Evolutionary conservation across 108 stramenopile species (phyloP), one percentile per base, ranked within the genome.

Genomic region (Stephanodiscus minutulus): DNA sequence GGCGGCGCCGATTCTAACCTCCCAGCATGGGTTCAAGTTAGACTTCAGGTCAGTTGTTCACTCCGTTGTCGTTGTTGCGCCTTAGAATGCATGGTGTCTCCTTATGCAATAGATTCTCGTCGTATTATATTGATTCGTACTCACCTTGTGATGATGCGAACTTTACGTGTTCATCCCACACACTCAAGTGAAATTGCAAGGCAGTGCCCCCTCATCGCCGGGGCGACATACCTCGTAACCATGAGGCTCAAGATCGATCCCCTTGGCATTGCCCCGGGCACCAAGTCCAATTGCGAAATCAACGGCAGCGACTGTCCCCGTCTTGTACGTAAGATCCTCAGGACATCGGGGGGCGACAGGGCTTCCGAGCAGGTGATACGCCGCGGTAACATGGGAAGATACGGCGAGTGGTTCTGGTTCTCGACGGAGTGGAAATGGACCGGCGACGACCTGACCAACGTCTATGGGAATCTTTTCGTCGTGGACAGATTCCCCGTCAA

Each of bases 391-490:
- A 53, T 73, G 47, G 79, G 78, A 5, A 60, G 64, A 41, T 81
- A 87, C 49, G 74, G 72, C 10, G 83, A 83, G 46, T 87, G 83
- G 77, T 68, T 77, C 24, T 73, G 69, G 39, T 78, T 89, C 53
- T 29, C 61, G 3, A 52, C 72, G 12, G 47, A 41, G 4, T 71
- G 83, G 64, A 76, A 70, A 2, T 89, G 67, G 73, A 35, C 46
- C 6, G 60, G 39, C 0, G 65, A 57, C 3, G 63, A 85, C 44
- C 18, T 80, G 0, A 43, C 64, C 13, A 55, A 76, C 24, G 79
- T 69, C 25, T 64, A 75, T 0, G 85, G 75, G 12, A 60, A 79
- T 15, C 37, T 90, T 11, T 70, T 87, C 15, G 54, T 74, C 3
- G 11, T 87, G 12, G 66, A 74, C 24, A 85, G 74, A 21, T 77